Base-by-base conservation (phyloP, 176 grass and related monocot genomes). In the Paspalum vaginatum region DNA sequence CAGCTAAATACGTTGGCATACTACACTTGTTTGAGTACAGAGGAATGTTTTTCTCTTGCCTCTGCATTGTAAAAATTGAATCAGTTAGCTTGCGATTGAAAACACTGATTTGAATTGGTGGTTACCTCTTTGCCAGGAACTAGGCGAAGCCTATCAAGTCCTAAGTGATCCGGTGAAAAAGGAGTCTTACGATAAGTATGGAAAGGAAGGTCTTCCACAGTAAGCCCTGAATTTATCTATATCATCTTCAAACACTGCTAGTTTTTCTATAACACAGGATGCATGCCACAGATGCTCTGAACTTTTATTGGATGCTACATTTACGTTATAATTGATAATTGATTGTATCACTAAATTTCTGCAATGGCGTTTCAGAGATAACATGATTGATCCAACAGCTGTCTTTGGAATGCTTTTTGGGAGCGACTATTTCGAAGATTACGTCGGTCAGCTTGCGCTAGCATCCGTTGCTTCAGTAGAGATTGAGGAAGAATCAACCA, bases 81-180 rank as follows among this genome's bases (percentile, higher is more conserved):
- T 9, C 49, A 40, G 54, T 85, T 61, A 20, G 0, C 24, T 70
- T 32, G 25, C 7, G 32, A 32, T 32, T 9, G 2, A 4, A 8
- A n/a, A 13, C 22, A 38, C n/a, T 79, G 61, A 88, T 9, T 48
- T 72, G 12, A 17, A 79, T 61, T 55, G 22, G 52, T 81, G 37
- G 69, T 84, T 91, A 16, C 75, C 64, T 68, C 74, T 62, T 54
- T 40, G 22, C 21, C 84, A 98, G 95, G 86, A 91, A 68, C 84
- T 98, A 60, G 95, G 95, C 26, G 95, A 98, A 64, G 95, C 92
- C 68, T 98, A 98, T 93, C 95, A 98, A 84, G 75, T 95, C 42
- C 70, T 98, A 59, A 95, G 95, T 56, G 95, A 95, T 86, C 92
- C 90, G 37, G 77, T 65, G 42, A 98, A 89, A 89, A 91, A 78